Base-by-base conservation (phyloP, 805 yeast genomes). In the Crinitomyces ghanaensis region DNA sequence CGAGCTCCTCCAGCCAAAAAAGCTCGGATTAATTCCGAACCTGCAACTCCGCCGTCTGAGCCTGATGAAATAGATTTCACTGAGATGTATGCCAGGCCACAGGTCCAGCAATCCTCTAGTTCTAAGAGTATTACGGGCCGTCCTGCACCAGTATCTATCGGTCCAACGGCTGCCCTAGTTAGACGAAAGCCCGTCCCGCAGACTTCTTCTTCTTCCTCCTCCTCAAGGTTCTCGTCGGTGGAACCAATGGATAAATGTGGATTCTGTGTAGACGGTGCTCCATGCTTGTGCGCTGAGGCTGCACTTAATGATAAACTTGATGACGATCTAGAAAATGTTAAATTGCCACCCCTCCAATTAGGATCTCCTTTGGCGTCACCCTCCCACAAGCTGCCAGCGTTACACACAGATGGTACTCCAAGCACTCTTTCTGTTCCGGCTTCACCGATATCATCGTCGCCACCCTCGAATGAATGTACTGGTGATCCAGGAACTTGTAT, bases 261-360 rank as follows among this genome's bases (percentile, higher is more conserved):
- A 0, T 86, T 88, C 56, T 88, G 97, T 51, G 73, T 93, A 0
- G 94, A 82, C 44, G 91, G 76, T 44, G 76, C 93, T 0, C 86
- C 94, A 2, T 88, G 97, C 57, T 80, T 88, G 2, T 88, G 96
- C 53, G 72, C 88, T 18, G 95, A 84, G 45, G 80, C 73, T 12
- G 71, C 69, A 5, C 57, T 57, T 2, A 45, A 50, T 13, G 66
- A 58, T 33, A 58, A 60, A 22, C 50, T 48, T 33, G 40, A 47
- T 6, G 51, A 45, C 20, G 31, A 45, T 14, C 48, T 46, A 19
- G 49, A 48, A 21, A 38, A 34, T 29, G 36, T 32, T 30, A 33
- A 39, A 8, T 37, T 46, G 15, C 50, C 55, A 19, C 47, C 47
- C 11, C 28, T 48, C 14, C 34, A 42, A 20, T 41, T 39, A 26